These are phyloP conservation scores for Senna tora DNA, from an alignment of 306 rosid species.

Conservation along the genomic window DNA sequence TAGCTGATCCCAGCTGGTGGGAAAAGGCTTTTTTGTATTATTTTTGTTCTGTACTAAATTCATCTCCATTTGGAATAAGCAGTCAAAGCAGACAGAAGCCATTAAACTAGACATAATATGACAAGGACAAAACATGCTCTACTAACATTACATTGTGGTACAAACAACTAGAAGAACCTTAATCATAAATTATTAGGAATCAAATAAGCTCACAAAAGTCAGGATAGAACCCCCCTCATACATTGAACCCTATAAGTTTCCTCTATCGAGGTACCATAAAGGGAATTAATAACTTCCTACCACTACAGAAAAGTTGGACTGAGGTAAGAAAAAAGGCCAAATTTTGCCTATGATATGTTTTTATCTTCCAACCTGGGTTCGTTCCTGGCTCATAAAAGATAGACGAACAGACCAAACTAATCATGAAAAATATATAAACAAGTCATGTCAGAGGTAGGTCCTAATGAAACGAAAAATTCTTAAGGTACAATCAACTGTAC, in stretches of 20 bases:
- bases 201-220: neutral
- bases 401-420: neutral
- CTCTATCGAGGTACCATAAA: neutral
- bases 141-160: too few relatives aligned
- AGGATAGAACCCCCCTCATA: neutral
- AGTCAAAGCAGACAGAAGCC: too few relatives aligned
- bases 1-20: too few relatives aligned
- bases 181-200: too few relatives aligned
- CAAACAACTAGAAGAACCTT: too few relatives aligned
- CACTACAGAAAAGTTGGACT: conserved; percentile 17
- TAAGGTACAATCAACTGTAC: neutral
- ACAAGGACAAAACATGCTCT: too few relatives aligned
- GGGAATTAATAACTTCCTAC: conserved; percentile 8
- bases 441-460: neutral
- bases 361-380: conserved; percentile 60
- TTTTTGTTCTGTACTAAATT: too few relatives aligned
- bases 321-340: conserved; percentile 30
- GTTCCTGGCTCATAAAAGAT: neutral
- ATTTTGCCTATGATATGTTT: conserved; percentile 48
- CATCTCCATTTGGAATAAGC: too few relatives aligned
- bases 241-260: neutral
- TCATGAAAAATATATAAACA: neutral
- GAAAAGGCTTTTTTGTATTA: too few relatives aligned
- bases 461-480: neutral
- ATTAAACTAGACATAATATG: too few relatives aligned